Percentiles rank a stretch among this genome's conserved stretches.
phyloP scores from a whole-genome alignment of 129 eudicot genomes.

The Saussurea involucrata region DNA sequence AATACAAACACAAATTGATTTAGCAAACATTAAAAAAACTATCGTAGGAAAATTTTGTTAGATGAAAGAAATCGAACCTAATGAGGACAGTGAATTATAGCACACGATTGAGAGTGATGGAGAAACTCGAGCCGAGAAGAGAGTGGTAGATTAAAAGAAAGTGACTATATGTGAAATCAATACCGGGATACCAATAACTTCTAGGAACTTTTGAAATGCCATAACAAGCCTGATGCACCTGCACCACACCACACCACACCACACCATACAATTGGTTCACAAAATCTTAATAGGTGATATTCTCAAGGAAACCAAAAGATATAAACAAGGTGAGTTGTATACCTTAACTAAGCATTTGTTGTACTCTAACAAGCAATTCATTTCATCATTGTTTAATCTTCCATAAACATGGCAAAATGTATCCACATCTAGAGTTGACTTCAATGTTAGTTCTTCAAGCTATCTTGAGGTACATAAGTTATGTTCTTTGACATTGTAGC shows the following conservation, averaged over 20 bases:
- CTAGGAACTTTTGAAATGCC: conserved; percentile 52
- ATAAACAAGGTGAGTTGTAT: conserved; percentile 5
- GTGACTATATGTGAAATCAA: too few species aligned
- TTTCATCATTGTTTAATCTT: conserved; percentile 37
- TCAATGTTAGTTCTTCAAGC: conserved; percentile 13
- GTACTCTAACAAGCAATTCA: conserved; percentile 54
- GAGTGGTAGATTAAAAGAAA: too few species aligned
- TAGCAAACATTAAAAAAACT: too few species aligned
- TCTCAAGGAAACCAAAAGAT: background rate
- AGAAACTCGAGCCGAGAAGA: too few species aligned
- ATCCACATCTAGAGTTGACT: conserved; percentile 27
- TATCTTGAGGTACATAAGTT: conserved; percentile 22
- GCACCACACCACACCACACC: too few species aligned
- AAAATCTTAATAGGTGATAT: too few species aligned
- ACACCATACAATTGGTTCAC: conserved; percentile 7
- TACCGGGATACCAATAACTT: conserved; percentile 49
- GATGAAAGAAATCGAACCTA: too few species aligned
- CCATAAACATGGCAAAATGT: conserved; percentile 51
- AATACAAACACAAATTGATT: too few species aligned
- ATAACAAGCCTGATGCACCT: conserved; percentile 77
- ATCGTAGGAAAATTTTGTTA: too few species aligned
- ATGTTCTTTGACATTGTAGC: conserved; percentile 26
- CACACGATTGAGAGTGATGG: too few species aligned
- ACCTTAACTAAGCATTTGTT: conserved; percentile 48
- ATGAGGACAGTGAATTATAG: too few species aligned